phyloP scores from a whole-genome alignment of 2,329 filamentous ascomycete species.

The Diatrype stigma region DNA sequence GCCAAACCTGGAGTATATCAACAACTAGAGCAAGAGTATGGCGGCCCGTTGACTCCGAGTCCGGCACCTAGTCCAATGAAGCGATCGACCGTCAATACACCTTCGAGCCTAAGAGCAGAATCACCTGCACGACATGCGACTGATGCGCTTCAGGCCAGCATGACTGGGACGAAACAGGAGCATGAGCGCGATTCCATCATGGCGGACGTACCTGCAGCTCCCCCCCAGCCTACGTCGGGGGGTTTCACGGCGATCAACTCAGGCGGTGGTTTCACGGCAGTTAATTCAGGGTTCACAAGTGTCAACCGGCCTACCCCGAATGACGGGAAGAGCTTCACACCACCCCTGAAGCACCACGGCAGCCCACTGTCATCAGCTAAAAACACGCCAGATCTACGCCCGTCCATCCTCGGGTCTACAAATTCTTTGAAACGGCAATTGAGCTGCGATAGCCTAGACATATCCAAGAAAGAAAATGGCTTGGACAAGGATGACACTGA shows the following conservation, averaged over 20 bases:
- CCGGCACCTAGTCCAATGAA: slow-evolving; percentile 67
- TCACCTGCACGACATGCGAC: slow-evolving; percentile 62
- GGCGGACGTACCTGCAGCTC: slow-evolving; percentile 38
- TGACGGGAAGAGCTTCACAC: slow-evolving; percentile 55
- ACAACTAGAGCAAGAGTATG: slow-evolving; percentile 88
- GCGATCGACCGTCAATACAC: slow-evolving; percentile 56
- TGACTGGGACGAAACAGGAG: slow-evolving; percentile 43
- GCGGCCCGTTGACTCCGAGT: slow-evolving; percentile 81
- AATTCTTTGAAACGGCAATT: slow-evolving; percentile 74
- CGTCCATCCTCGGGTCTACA: slow-evolving; percentile 49
- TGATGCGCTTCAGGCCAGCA: slow-evolving; percentile 46
- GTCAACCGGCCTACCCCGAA: slow-evolving; percentile 52
- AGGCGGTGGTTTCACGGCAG: slow-evolving; percentile 66
- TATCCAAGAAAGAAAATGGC: slow-evolving; percentile 42
- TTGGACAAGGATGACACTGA: slow-evolving; percentile 57
- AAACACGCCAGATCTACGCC: slow-evolving; percentile 60
- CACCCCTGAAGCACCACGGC: slow-evolving; percentile 55
- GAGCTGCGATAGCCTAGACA: slow-evolving; percentile 53
- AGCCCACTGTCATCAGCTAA: slow-evolving; percentile 61
- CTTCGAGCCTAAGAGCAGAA: slow-evolving; percentile 54
- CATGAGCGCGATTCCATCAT: slow-evolving; percentile 45
- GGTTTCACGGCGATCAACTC: slow-evolving; percentile 60
- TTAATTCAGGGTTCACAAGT: slow-evolving; percentile 66
- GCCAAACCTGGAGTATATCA: slow-evolving; percentile 97
- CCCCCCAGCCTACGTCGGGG: slow-evolving; percentile 38